Percentiles rank a stretch among this genome's conserved stretches.
Conservation (phyloP, 2,329 filamentous ascomycete species). For the Aspergillus sp. region DNA sequence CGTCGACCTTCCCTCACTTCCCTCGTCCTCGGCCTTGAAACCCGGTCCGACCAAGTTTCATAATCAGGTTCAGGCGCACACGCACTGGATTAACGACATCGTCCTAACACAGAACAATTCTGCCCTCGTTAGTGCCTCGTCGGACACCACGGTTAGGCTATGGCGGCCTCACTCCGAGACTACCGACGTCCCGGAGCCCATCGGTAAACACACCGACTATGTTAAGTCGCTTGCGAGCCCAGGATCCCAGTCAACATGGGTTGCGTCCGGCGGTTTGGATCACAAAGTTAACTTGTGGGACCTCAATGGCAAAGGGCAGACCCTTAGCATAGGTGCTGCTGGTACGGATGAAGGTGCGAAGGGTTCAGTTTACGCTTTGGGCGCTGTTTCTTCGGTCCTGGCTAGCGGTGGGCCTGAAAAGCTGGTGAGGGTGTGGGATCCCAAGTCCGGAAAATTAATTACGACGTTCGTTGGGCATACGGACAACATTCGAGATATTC, state of each 20-base stretch:
- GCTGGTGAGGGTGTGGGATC: constrained; percentile 88
- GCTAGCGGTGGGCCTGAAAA: constrained; percentile 94
- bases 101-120: constrained; percentile 74
- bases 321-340: constrained; percentile 72
- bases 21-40: constrained; percentile 26
- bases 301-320: constrained; percentile 80
- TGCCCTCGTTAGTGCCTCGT: constrained; percentile 83
- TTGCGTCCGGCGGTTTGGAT: constrained; percentile 90
- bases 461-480: constrained; percentile 97
- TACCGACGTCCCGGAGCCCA: constrained; percentile 68
- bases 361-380: constrained; percentile 91
- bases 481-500: constrained; percentile 86
- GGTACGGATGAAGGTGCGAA: constrained; percentile 84
- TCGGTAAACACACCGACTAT: constrained; percentile 93
- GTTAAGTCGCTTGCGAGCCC: constrained; percentile 91
- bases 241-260: constrained; percentile 70
- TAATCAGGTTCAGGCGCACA: constrained; percentile 75
- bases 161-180: constrained; percentile 75
- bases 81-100: constrained; percentile 95
- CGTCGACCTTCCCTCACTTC: constrained; percentile 49
- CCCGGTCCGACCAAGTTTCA: constrained; percentile 54
- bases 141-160: constrained; percentile 89
- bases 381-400: constrained; percentile 74
- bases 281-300: constrained; percentile 94
- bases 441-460: constrained; percentile 80